These are phyloP conservation scores for Rhodotorula kratochvilovae DNA, from an alignment of 768 basidiomycete species.

Conservation along the genomic window DNA sequence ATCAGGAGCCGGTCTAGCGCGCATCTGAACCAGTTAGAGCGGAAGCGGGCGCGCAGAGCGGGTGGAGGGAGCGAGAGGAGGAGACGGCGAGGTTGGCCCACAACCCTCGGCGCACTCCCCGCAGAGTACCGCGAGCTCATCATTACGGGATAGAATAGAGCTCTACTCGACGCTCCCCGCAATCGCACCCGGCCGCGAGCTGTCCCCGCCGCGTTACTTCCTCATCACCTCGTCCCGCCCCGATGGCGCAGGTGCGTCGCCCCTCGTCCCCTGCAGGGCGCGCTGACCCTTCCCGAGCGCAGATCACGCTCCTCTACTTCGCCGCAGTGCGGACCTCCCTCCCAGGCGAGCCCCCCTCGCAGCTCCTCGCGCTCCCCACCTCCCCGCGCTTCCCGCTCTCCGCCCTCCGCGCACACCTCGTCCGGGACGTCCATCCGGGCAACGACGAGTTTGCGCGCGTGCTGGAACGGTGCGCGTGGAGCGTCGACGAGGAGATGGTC, in stretches of 20 bases:
- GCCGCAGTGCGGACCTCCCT: slow-evolving; percentile 67
- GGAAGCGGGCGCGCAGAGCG: too few species aligned
- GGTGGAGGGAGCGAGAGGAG: too few species aligned
- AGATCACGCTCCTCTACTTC: slow-evolving; percentile 54
- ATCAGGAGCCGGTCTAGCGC: too few species aligned
- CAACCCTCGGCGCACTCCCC: too few species aligned
- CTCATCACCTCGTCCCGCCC: too few species aligned
- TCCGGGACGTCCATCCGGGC: slow-evolving; percentile 10
- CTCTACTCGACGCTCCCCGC: too few species aligned
- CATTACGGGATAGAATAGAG: too few species aligned
- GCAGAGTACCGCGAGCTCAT: too few species aligned
- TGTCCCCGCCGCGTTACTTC: too few species aligned
- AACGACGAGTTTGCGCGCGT: slow-evolving; percentile 54
- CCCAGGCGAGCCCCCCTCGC: slow-evolving; percentile 53
- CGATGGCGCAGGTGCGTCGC: background rate
- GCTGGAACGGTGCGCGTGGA: slow-evolving; percentile 65
- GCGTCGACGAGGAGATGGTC: slow-evolving; percentile 75
- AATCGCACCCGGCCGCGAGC: too few species aligned
- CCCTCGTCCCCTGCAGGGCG: fast-evolving
- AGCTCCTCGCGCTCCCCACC: slow-evolving; percentile 55
- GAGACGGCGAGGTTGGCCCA: too few species aligned
- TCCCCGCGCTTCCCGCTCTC: slow-evolving; percentile 54
- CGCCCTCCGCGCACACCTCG: slow-evolving; percentile 55
- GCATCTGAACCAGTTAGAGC: too few species aligned
- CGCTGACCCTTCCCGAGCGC: background rate